A percentile compares a stretch with the other conserved stretches of the same genome.
These are phyloP conservation scores for Globisporangium carolinianum DNA, from an alignment of 352 stramenopile species.

Conservation along the genomic window DNA sequence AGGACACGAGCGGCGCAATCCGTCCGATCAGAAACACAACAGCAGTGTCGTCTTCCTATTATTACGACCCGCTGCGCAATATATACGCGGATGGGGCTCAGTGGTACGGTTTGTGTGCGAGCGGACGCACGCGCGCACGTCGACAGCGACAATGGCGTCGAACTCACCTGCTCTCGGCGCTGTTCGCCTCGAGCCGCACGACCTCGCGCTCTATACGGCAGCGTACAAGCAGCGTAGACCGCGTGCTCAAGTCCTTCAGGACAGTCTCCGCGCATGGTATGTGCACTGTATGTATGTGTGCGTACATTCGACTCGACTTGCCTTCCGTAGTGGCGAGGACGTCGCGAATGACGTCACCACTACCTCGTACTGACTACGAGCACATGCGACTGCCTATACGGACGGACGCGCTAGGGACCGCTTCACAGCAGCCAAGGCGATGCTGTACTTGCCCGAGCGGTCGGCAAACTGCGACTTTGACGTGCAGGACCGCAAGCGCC, in stretches of 20 bases:
- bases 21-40: too few relatives aligned
- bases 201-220: constrained; percentile 34
- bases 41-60: too few relatives aligned
- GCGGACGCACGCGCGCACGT: too few relatives aligned
- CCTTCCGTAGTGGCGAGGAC: too few relatives aligned
- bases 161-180: too few relatives aligned
- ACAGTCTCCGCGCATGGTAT: constrained; percentile 19
- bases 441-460: constrained; percentile 46
- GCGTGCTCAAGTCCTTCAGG: constrained; percentile 8
- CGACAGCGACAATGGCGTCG: background rate
- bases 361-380: too few relatives aligned
- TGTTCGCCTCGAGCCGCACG: constrained; percentile 14
- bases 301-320: background rate
- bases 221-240: constrained; percentile 22
- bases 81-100: too few relatives aligned
- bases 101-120: background rate
- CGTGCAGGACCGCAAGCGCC: constrained; percentile 18
- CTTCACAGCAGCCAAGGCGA: constrained; percentile 22
- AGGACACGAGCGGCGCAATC: too few relatives aligned
- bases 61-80: too few relatives aligned
- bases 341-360: too few relatives aligned
- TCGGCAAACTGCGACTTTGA: constrained; percentile 35
- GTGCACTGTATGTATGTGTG: background rate
- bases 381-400: too few relatives aligned
- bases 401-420: constrained; percentile 16